phyloP scores from a whole-genome alignment of 257 asterid species.

The Mentha longifolia region DNA sequence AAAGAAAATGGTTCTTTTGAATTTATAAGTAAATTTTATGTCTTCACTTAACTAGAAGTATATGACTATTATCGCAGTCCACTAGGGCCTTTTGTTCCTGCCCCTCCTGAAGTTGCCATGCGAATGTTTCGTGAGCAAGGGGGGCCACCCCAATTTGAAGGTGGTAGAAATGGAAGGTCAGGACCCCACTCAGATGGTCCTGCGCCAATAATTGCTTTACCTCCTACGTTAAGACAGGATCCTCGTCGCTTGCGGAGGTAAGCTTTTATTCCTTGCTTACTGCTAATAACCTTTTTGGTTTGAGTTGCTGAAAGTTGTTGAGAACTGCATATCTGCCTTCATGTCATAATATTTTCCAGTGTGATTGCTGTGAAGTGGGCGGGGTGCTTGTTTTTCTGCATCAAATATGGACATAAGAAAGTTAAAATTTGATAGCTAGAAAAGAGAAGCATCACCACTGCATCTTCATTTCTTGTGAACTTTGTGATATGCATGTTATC shows the following conservation, averaged over 20 bases:
- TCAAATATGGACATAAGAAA: not conserved
- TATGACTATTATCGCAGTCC: conserved; percentile 60
- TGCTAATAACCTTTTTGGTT: conserved; percentile 15
- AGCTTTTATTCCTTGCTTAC: conserved; percentile 27
- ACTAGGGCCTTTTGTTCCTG: conserved; percentile 96
- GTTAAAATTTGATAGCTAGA: not conserved
- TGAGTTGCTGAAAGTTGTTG: conserved; percentile 12
- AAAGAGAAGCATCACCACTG: not conserved
- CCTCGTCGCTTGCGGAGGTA: conserved; percentile 96
- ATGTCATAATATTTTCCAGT: not conserved
- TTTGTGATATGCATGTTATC: not conserved
- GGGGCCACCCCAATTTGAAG: conserved; percentile 85
- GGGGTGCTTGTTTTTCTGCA: not conserved
- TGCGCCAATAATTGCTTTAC: conserved; percentile 74
- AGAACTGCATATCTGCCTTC: not conserved
- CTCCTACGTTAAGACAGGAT: conserved; percentile 80
- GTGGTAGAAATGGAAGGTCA: conserved; percentile 65
- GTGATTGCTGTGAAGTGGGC: not conserved
- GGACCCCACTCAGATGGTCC: conserved; percentile 45
- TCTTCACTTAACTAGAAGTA: not conserved
- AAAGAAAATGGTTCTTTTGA: not conserved
- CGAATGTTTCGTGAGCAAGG: conserved; percentile 95
- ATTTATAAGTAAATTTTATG: not conserved
- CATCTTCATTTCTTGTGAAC: not conserved
- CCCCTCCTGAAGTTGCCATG: conserved; percentile 99